Conservation (phyloP, 441 rosid genomes). For the Mallotus japonicus region DNA sequence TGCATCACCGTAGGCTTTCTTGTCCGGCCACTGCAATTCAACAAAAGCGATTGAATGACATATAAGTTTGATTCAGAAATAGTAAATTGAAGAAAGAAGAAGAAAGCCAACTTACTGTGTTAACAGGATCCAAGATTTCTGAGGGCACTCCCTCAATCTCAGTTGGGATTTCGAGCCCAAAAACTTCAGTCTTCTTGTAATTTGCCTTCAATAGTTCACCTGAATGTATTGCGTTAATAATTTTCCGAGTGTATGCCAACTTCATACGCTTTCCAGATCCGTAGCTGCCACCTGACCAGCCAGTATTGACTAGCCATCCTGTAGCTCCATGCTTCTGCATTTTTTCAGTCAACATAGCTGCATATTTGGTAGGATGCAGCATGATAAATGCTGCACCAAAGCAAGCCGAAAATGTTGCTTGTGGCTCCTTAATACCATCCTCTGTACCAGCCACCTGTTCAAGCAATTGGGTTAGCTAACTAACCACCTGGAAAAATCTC, state of each 20-base stretch:
- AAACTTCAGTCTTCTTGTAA: conserved; percentile 69
- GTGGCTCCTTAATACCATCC: conserved; percentile 92
- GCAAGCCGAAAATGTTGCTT: conserved; percentile 93
- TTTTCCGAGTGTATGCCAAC: conserved; percentile 79
- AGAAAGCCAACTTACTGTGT: conserved; percentile 51
- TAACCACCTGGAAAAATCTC: not conserved
- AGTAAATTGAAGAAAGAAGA: conserved; percentile 1
- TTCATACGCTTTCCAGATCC: conserved; percentile 89
- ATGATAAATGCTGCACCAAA: conserved; percentile 96
- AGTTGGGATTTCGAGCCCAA: conserved; percentile 81
- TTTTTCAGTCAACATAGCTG: conserved; percentile 94
- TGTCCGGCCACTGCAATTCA: conserved; percentile 52
- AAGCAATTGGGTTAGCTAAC: not conserved
- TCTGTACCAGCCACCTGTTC: conserved; percentile 87
- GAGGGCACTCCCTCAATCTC: conserved; percentile 79
- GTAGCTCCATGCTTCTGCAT: conserved; percentile 94
- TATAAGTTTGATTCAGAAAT: too few relatives aligned
- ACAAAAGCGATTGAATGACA: conserved; percentile 26
- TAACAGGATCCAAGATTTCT: conserved; percentile 73
- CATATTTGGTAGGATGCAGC: conserved; percentile 95
- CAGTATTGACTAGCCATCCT: conserved; percentile 96
- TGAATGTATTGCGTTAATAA: conserved; percentile 89
- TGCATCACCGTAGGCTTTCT: conserved; percentile 47
- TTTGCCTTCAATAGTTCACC: conserved; percentile 66
- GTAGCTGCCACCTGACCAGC: conserved; percentile 98